phyloP scores from a whole-genome alignment of 305 asterid species.

The Nicotiana rustica region DNA sequence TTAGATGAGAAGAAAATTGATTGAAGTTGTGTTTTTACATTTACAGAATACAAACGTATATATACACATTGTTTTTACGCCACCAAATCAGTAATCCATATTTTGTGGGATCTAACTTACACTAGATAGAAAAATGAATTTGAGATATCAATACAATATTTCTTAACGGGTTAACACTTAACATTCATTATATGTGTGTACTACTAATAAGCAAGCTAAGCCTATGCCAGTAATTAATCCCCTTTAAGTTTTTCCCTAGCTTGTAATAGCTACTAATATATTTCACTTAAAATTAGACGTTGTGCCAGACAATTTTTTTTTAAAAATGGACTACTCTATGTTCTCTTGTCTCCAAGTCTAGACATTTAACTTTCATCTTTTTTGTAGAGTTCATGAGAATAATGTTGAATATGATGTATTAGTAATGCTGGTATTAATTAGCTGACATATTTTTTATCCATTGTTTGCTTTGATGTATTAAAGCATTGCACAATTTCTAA shows the following conservation, averaged over 20 bases:
- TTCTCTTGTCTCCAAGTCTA: neutral
- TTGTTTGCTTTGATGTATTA: too few relatives aligned
- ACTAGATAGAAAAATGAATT: neutral
- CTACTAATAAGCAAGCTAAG: too few relatives aligned
- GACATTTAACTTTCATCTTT: neutral
- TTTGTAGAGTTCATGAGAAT: too few relatives aligned
- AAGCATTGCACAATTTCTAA: too few relatives aligned
- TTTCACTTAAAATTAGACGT: neutral
- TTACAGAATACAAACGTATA: neutral
- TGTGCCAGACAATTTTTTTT: neutral
- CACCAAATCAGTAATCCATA: neutral
- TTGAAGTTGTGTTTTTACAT: neutral
- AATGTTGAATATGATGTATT: too few relatives aligned
- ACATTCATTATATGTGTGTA: too few relatives aligned
- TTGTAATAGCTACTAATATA: neutral
- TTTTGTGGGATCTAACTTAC: neutral
- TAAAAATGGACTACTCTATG: neutral
- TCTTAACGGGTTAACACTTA: neutral
- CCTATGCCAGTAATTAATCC: too few relatives aligned
- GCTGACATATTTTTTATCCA: too few relatives aligned
- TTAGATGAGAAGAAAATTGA: neutral
- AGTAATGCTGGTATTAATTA: too few relatives aligned
- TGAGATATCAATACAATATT: neutral
- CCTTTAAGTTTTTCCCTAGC: too few relatives aligned
- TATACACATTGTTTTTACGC: neutral